phyloP scores from a whole-genome alignment of 2,329 filamentous ascomycete genomes.

The Phialemoniopsis sp. region DNA sequence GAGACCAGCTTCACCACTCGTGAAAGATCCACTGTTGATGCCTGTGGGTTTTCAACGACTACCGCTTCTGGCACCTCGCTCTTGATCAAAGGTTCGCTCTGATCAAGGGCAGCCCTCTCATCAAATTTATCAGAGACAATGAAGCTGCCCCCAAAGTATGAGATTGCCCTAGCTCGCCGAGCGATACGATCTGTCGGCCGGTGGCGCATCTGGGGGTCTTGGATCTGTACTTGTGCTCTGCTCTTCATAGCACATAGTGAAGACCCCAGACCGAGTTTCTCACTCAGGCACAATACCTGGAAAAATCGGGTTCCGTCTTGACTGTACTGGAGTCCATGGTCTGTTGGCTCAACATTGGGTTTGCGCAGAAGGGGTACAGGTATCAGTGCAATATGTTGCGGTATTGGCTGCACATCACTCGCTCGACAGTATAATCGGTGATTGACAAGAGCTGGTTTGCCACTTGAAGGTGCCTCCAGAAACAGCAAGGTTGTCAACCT shows the following conservation, averaged over 20 bases:
- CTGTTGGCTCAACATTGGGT: neutral
- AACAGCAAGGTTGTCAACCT: slow-evolving; percentile 8
- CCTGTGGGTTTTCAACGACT: too few species aligned
- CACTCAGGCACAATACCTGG: slow-evolving; percentile 9
- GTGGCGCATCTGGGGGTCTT: slow-evolving; percentile 9
- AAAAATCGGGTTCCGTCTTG: slow-evolving; percentile 2
- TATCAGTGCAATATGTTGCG: too few species aligned
- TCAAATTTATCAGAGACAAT: slow-evolving; percentile 12
- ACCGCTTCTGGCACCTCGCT: too few species aligned
- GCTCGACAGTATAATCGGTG: too few species aligned
- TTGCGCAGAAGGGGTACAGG: too few species aligned
- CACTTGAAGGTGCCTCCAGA: too few species aligned
- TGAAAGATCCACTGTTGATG: too few species aligned
- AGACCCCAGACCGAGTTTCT: slow-evolving; percentile 8
- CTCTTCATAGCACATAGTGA: slow-evolving; percentile 5
- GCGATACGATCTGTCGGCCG: slow-evolving; percentile 1
- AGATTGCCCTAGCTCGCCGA: slow-evolving; percentile 7
- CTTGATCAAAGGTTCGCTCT: too few species aligned
- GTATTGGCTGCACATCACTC: too few species aligned
- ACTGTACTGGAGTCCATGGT: neutral
- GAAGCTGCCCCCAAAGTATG: slow-evolving; percentile 19
- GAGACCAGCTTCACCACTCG: too few species aligned
- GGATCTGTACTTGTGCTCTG: neutral
- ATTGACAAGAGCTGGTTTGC: too few species aligned
- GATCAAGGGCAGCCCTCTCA: too few species aligned